Base-by-base conservation (phyloP, 768 basidiomycete species). In the Pisolithus marmoratus region DNA sequence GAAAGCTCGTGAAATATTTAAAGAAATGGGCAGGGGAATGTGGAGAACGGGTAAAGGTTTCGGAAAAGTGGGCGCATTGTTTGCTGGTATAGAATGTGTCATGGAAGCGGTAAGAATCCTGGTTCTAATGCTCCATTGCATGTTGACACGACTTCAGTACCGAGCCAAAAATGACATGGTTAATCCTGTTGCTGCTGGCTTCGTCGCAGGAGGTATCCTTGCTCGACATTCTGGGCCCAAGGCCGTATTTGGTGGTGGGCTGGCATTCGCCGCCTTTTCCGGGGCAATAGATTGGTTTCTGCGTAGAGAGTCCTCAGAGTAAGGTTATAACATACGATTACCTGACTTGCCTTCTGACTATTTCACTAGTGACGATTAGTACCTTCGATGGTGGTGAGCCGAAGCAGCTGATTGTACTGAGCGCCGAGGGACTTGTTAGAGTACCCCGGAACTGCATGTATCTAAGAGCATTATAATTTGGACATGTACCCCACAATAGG, bases 111-210 rank as follows among this genome's bases (percentile, higher is more conserved):
- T 90, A 69, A 65, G 93, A 83, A 43, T 36, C 46, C 23, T 26
- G 17, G 5, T 42, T 29, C 2, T n/a, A 27, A 36, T 31, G 27
- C 11, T 40, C 52, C 46, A 8, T 17, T 15, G 26, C 5, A n/a
- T 42, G 11, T 26, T 59, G 31, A 64, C 14, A 0, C 23, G 29
- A 17, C 7, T 34, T 2, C 54, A 96, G 94, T 98, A 96, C 70
- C 92, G 95, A 42, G 94, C 92, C 8, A 93, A 85, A 71, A 94
- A 96, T 63, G 95, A 98, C 67, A 90, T 97, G 59, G 85, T 83
- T 51, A 98, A 98, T 65, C 87, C 92, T 9, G 80, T 92, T 17
- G 80, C 84, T 12, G 86, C 90, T 6, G 95, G 95, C 1, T 92
- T 95, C 65, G 65, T 94, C 4, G 82, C 93, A 3, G 95, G 95